Conservation (phyloP, 2,329 filamentous ascomycete genomes). For the Venturia nashicola region DNA sequence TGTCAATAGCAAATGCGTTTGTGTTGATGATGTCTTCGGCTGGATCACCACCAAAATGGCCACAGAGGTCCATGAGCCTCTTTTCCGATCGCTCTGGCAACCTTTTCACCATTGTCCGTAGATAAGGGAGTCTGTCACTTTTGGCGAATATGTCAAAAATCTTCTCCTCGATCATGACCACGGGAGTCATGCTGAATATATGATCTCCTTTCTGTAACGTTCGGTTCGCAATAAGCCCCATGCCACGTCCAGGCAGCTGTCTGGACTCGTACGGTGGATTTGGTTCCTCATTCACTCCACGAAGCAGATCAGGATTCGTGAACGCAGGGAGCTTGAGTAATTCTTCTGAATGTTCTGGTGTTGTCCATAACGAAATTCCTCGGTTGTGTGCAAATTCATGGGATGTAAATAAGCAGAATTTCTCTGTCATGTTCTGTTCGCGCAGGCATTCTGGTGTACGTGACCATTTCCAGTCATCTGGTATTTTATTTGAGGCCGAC, state of each 20-base stretch:
- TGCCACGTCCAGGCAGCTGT: conserved; percentile 8
- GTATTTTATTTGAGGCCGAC: background rate
- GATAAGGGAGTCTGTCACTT: background rate
- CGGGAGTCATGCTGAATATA: conserved; percentile 10
- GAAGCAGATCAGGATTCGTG: conserved; percentile 3
- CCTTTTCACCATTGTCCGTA: background rate
- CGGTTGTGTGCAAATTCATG: conserved; percentile 8
- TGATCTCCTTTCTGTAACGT: conserved; percentile 9
- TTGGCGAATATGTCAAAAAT: background rate
- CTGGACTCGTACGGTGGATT: background rate
- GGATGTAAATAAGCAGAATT: conserved; percentile 10
- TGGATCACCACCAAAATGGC: conserved; percentile 10
- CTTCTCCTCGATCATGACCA: conserved; percentile 6
- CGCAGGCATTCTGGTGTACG: conserved; percentile 2
- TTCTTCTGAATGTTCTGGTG: background rate
- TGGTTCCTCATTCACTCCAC: conserved; percentile 5
- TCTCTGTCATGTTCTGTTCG: conserved; percentile 5
- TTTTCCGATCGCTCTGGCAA: conserved; percentile 4
- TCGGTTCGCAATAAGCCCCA: conserved; percentile 9
- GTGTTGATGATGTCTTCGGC: conserved; percentile 10
- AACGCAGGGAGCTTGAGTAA: conserved; percentile 4
- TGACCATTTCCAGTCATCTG: conserved; percentile 4
- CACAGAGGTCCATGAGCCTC: conserved; percentile 8
- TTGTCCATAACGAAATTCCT: conserved; percentile 10
- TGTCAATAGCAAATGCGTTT: conserved; percentile 9